Evolutionary conservation across 495 filamentous ascomycete genomes (phyloP).

Genomic region (Pyrenopolyporus hunteri): DNA sequence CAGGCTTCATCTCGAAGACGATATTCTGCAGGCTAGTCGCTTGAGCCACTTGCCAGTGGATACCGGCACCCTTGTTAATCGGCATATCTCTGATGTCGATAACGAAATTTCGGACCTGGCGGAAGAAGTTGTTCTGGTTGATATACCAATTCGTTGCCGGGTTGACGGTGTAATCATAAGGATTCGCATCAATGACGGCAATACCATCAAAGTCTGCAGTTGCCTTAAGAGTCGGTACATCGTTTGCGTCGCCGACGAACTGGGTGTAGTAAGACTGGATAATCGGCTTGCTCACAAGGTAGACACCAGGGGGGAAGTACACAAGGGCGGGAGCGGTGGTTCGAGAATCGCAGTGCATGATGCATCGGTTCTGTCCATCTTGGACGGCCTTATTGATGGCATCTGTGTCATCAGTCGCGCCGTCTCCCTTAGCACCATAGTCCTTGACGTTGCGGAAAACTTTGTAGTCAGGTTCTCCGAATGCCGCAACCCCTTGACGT

Average conservation of each 20-base stretch:
- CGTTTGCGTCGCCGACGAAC: conserved; percentile 72
- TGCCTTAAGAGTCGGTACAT: conserved; percentile 79
- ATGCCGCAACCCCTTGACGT: conserved; percentile 72
- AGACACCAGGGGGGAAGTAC: conserved; percentile 83
- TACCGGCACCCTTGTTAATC: conserved; percentile 69
- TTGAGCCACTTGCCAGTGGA: conserved; percentile 98
- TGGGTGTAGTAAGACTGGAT: conserved; percentile 81
- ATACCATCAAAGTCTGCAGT: conserved; percentile 76
- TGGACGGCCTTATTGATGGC: conserved; percentile 89
- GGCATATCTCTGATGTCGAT: conserved; percentile 83
- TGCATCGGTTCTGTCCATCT: conserved; percentile 73
- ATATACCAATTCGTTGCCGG: conserved; percentile 69
- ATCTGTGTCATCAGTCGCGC: conserved; percentile 79
- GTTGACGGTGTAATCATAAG: conserved; percentile 62
- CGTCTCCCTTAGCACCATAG: conserved; percentile 79
- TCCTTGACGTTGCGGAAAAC: conserved; percentile 90
- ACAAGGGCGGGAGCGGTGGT: conserved; percentile 77
- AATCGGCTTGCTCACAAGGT: conserved; percentile 71
- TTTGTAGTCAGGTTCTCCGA: conserved; percentile 63
- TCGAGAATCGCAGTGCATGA: conserved; percentile 77
- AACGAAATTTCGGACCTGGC: conserved; percentile 91
- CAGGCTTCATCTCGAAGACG: conserved; percentile 83
- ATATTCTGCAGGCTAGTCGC: conserved; percentile 93
- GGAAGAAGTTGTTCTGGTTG: conserved; percentile 99
- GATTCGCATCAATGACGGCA: conserved; percentile 88